Percentiles rank a stretch among this genome's conserved stretches.
Evolutionary conservation across 139 green algal genomes (phyloP).

Genomic region (Chlamydomonas applanata): DNA sequence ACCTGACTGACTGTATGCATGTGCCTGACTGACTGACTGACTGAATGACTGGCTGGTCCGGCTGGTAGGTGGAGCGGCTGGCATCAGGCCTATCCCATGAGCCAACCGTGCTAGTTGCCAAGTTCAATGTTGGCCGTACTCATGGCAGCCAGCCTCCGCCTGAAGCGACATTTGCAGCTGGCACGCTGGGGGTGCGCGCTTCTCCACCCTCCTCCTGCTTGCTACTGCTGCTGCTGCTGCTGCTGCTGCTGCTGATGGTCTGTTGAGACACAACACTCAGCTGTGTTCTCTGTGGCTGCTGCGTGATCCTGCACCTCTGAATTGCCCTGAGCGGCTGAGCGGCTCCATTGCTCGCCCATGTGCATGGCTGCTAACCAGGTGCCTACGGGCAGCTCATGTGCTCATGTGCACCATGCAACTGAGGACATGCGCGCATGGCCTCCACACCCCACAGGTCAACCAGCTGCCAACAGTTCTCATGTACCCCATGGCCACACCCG

Average conservation of each 20-base stretch:
- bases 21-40: no score
- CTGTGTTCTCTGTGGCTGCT: no score
- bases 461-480: slow-evolving; percentile 5
- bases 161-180: neutral
- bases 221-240: no score
- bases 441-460: slow-evolving; percentile 1
- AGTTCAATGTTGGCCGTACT: neutral
- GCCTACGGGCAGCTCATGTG: neutral
- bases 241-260: no score
- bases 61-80: slow-evolving; percentile 4
- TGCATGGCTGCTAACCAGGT: neutral
- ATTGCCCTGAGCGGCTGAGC: no score
- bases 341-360: no score
- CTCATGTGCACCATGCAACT: no score
- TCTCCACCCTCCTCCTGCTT: neutral
- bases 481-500: slow-evolving; percentile 1
- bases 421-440: no score
- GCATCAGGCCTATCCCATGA: slow-evolving; percentile 3
- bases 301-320: no score
- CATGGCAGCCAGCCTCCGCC: neutral
- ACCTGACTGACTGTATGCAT: no score
- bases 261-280: no score
- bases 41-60: neutral
- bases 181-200: neutral
- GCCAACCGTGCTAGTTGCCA: slow-evolving; percentile 1